Evolutionary conservation across 352 stramenopile species (phyloP).

Genomic region (Globisporangium recalcitrans): DNA sequence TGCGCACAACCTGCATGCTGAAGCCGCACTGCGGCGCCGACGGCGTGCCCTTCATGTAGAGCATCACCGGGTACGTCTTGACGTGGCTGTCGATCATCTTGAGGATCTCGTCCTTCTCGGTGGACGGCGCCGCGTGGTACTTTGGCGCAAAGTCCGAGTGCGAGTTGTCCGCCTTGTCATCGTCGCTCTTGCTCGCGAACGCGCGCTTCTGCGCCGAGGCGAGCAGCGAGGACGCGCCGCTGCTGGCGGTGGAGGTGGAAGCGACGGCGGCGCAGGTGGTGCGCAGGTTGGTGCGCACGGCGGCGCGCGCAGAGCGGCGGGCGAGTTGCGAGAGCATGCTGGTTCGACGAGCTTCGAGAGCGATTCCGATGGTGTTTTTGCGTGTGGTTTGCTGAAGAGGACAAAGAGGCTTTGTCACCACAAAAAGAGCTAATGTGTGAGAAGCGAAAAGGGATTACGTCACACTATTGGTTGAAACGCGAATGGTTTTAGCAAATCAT

Average conservation of each 20-base stretch:
- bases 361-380: slow-evolving; percentile 10
- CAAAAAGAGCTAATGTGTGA: not conserved
- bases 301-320: slow-evolving; percentile 29
- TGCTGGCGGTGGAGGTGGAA: slow-evolving; percentile 1
- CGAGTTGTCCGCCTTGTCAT: slow-evolving; percentile 37
- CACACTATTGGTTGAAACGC: slow-evolving; percentile 1
- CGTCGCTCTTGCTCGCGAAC: slow-evolving; percentile 38
- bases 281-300: slow-evolving; percentile 19
- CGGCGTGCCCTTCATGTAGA: slow-evolving; percentile 99
- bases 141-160: slow-evolving; percentile 89
- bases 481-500: not conserved
- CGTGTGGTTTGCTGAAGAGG: not conserved
- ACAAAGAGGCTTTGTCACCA: slow-evolving; percentile 3
- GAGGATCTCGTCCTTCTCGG: slow-evolving; percentile 83
- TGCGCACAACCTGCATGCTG: slow-evolving; percentile 93
- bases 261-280: not conserved
- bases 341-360: slow-evolving; percentile 6
- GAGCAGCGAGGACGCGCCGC: slow-evolving; percentile 1
- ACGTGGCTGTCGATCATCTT: slow-evolving; percentile 90
- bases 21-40: slow-evolving; percentile 97
- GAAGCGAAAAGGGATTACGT: not conserved
- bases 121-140: slow-evolving; percentile 81
- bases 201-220: slow-evolving; percentile 17
- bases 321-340: slow-evolving; percentile 33
- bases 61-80: slow-evolving; percentile 93